Base-by-base conservation (phyloP, 768 basidiomycete genomes). In the Panellus pusillus region DNA sequence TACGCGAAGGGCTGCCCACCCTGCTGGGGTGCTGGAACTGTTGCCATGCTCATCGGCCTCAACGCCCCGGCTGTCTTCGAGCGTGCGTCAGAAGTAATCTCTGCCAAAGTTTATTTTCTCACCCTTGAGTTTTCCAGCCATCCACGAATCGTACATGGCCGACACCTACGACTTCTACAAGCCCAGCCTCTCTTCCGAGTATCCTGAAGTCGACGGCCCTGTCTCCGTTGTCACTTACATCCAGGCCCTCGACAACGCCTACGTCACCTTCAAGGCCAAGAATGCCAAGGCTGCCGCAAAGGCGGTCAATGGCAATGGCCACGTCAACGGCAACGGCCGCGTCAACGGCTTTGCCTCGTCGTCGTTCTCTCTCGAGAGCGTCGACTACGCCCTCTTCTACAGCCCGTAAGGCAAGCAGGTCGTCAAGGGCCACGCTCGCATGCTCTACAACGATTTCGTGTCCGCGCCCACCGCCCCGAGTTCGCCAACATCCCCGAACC, bases 321-420 rank as follows among this genome's bases (percentile, higher is more conserved):
- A 76, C 41, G 65, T 70, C 5, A 17, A 38, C 32, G 38, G 19
- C 1, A 75, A 77, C 56, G 70, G 73, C n/a, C n/a, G n/a, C n/a
- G n/a, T n/a, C n/a, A n/a, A n/a, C 2, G 58, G 70, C 1, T 71
- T 75, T 12, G 66, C 67, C 37, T 61, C 74, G 2, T 63, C 40
- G 40, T 24, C 76, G 29, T 91, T 93, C 74, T 88, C 89, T 7
- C 79, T 92, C 42, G 85, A 88, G 47, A 81, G 85, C 62, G 81
- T 97, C 65, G 96, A 98, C 74, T 98, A 92, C 69, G 80, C 89
- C 60, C 84, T 95, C 63, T 95, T 98, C 86, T 97, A 99, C 79
- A 89, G 87, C 54, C 97, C 97, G 0, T 99, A 98, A 72, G 96
- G 97, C 76, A 99, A 99, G 77, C 91, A 97, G 69, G 95, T 97